Evolutionary conservation across 805 yeast species (phyloP).

Genomic region (Starmera quercuum): DNA sequence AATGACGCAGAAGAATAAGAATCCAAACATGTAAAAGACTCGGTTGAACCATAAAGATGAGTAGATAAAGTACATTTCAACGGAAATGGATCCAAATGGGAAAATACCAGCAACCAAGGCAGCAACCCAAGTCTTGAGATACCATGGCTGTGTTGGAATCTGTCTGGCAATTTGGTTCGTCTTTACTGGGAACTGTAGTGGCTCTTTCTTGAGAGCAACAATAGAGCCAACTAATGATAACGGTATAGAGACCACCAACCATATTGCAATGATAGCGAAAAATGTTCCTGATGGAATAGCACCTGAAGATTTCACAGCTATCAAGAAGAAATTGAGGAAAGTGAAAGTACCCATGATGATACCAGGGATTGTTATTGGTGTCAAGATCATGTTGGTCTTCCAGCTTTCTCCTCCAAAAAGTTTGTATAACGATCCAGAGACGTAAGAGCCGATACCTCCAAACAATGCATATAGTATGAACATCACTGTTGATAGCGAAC

Average conservation of each 20-base stretch:
- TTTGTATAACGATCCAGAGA: conserved; percentile 80
- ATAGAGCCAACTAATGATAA: conserved; percentile 79
- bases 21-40: conserved; percentile 96
- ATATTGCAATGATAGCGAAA: conserved; percentile 68
- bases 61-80: conserved; percentile 89
- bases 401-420: conserved; percentile 88
- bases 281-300: conserved; percentile 92
- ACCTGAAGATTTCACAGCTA: conserved; percentile 77
- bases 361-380: conserved; percentile 87
- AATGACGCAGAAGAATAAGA: conserved; percentile 80
- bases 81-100: conserved; percentile 93
- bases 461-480: conserved; percentile 74
- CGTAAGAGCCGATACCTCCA: conserved; percentile 78
- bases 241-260: conserved; percentile 85
- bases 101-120: conserved; percentile 78
- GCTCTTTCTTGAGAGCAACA: conserved; percentile 56
- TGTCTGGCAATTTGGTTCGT: conserved; percentile 96
- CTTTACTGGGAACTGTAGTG: conserved; percentile 67
- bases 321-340: conserved; percentile 73
- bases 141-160: conserved; percentile 87
- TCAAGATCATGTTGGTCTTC: conserved; percentile 76
- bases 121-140: conserved; percentile 58
- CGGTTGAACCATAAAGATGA: conserved; percentile 90
- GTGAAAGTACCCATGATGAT: conserved; percentile 54
- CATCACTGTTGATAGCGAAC: conserved; percentile 86